A percentile compares a stretch with the other conserved stretches of the same genome.
Conservation (phyloP, 495 filamentous ascomycete species). For the Tuber borchii region DNA sequence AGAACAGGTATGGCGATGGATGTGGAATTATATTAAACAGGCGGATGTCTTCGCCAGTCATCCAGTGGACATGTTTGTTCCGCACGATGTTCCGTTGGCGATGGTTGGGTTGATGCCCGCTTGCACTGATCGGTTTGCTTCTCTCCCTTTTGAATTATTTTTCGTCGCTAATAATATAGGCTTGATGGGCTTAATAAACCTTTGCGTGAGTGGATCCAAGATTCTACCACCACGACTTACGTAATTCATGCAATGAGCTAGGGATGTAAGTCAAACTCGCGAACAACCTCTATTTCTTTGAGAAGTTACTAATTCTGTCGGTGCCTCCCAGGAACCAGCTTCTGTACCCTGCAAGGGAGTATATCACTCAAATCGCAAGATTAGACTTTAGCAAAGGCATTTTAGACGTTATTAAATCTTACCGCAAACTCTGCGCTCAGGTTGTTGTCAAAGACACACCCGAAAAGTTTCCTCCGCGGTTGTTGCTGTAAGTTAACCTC, state of each 20-base stretch:
- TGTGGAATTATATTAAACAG: slow-evolving; percentile 59
- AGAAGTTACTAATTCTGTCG: slow-evolving; percentile 13
- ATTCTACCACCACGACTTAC: slow-evolving; percentile 73
- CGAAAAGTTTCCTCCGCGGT: no score
- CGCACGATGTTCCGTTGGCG: slow-evolving; percentile 56
- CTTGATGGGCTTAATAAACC: slow-evolving; percentile 81
- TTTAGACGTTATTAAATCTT: slow-evolving; percentile 69
- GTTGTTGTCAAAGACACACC: no score
- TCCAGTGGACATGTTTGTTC: slow-evolving; percentile 72
- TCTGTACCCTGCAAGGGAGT: slow-evolving; percentile 63
- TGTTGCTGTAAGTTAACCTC: no score
- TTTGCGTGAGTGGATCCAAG: slow-evolving; percentile 64
- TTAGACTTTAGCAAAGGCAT: slow-evolving; percentile 88
- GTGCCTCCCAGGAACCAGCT: slow-evolving; percentile 54
- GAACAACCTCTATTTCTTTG: background rate
- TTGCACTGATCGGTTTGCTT: slow-evolving; percentile 67
- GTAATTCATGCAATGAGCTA: slow-evolving; percentile 55
- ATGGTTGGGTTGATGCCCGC: slow-evolving; percentile 75
- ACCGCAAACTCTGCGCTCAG: no score
- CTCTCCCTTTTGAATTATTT: background rate
- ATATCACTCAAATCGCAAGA: slow-evolving; percentile 75
- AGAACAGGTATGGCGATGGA: no score
- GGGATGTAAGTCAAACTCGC: slow-evolving; percentile 48
- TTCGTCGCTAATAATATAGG: slow-evolving; percentile 44
- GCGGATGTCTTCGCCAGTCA: slow-evolving; percentile 81